A percentile compares a stretch with the other conserved stretches of the same genome.
Evolutionary conservation across 1,139 yeast genomes (phyloP).

Genomic region (Yamadazyma jaroonii): DNA sequence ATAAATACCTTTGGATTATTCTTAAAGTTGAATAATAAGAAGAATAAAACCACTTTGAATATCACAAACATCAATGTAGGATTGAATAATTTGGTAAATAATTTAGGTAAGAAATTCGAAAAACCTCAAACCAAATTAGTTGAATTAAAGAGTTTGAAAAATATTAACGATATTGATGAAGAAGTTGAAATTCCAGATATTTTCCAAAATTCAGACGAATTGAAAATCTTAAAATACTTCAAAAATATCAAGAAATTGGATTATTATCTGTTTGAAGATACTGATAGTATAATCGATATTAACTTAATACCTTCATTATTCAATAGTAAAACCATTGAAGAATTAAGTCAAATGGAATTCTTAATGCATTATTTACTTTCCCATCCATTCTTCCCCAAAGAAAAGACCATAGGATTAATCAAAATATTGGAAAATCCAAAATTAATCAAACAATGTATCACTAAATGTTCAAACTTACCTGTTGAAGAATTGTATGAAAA

Average conservation of each 20-base stretch:
- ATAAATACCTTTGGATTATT: slow-evolving; percentile 43
- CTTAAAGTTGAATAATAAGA: slow-evolving; percentile 39
- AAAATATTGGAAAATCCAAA: slow-evolving; percentile 47
- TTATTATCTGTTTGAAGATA: slow-evolving; percentile 52
- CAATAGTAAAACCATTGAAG: slow-evolving; percentile 11
- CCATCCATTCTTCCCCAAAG: slow-evolving; percentile 78
- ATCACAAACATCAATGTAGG: slow-evolving; percentile 62
- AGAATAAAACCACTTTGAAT: slow-evolving; percentile 43
- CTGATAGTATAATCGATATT: slow-evolving; percentile 66
- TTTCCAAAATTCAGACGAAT: slow-evolving; percentile 20
- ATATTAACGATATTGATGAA: slow-evolving; percentile 8
- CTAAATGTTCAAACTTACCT: slow-evolving; percentile 70
- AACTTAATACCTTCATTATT: slow-evolving; percentile 41
- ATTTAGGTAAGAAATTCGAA: slow-evolving; percentile 62
- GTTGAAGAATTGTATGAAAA: slow-evolving; percentile 62
- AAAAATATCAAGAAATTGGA: slow-evolving; percentile 9
- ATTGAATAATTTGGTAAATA: slow-evolving; percentile 66
- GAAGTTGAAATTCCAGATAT: slow-evolving; percentile 6
- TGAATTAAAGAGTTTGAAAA: slow-evolving; percentile 8
- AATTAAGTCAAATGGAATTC: slow-evolving; percentile 17
- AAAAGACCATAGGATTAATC: slow-evolving; percentile 54
- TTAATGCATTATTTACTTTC: slow-evolving; percentile 74
- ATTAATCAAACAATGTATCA: slow-evolving; percentile 76
- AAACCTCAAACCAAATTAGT: slow-evolving; percentile 7
- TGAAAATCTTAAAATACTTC: slow-evolving; percentile 12